These are phyloP conservation scores for Botrytis fabae DNA, from an alignment of 2,329 filamentous ascomycete species.

Conservation along the genomic window DNA sequence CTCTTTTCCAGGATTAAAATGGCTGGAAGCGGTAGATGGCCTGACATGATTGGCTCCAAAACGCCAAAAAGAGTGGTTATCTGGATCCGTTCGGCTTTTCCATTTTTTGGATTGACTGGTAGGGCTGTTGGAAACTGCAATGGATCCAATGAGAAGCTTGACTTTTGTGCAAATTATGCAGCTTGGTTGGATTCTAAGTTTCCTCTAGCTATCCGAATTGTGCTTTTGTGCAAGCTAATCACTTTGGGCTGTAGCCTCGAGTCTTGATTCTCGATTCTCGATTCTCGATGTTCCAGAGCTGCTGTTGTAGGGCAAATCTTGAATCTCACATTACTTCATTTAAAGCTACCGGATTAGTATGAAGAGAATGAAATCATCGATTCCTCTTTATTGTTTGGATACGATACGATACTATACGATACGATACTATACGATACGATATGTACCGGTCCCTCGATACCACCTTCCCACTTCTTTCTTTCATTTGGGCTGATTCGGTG, in stretches of 20 bases:
- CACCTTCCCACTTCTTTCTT: neutral
- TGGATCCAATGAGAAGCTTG: neutral
- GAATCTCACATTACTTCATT: neutral
- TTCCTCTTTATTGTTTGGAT: neutral
- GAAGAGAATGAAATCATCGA: slow-evolving; percentile 6
- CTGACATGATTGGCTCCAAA: slow-evolving; percentile 1
- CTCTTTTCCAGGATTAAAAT: slow-evolving; percentile 2
- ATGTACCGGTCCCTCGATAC: neutral
- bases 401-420: neutral
- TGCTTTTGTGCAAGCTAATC: neutral
- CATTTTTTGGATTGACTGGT: neutral
- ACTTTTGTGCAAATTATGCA: neutral
- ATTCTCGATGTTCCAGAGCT: neutral
- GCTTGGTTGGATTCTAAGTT: neutral
- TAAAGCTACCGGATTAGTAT: neutral
- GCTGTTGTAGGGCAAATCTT: neutral
- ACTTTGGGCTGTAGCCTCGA: neutral
- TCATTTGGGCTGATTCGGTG: neutral
- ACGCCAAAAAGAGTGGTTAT: neutral
- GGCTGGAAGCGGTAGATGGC: slow-evolving; percentile 13
- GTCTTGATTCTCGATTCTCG: neutral
- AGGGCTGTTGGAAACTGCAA: slow-evolving; percentile 2
- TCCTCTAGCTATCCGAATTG: neutral
- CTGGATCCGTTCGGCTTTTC: neutral
- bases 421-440: neutral